phyloP scores from a whole-genome alignment of 2,329 filamentous ascomycete genomes.

The Huntiella bhutanensis region DNA sequence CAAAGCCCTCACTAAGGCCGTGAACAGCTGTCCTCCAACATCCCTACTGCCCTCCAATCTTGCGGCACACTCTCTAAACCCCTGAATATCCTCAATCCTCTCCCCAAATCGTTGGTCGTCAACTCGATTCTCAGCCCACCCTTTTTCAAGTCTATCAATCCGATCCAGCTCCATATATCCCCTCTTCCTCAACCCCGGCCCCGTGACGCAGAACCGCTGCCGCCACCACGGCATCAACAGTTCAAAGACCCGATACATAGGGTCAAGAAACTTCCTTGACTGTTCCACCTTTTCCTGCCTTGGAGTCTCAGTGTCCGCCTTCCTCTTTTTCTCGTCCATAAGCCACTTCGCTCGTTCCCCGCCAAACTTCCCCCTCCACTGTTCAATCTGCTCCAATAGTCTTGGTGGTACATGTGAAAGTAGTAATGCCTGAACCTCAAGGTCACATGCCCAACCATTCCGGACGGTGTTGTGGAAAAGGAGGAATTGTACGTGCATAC shows the following conservation, averaged over 20 bases:
- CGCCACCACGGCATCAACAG: slow-evolving; percentile 74
- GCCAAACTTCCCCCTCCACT: slow-evolving; percentile 52
- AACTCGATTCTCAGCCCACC: slow-evolving; percentile 42
- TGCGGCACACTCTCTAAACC: slow-evolving; percentile 51
- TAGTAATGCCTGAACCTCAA: slow-evolving; percentile 54
- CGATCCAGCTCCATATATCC: slow-evolving; percentile 69
- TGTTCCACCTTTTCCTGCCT: slow-evolving; percentile 48
- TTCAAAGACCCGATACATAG: slow-evolving; percentile 57
- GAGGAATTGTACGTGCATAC: slow-evolving; percentile 70
- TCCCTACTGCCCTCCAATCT: slow-evolving; percentile 67
- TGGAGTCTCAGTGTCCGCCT: slow-evolving; percentile 18
- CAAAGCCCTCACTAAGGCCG: slow-evolving; percentile 60
- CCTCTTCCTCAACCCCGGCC: slow-evolving; percentile 67
- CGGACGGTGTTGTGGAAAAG: slow-evolving; percentile 78
- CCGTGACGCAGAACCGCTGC: slow-evolving; percentile 57
- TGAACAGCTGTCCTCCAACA: slow-evolving; percentile 76
- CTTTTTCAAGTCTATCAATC: slow-evolving; percentile 54
- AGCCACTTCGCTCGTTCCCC: slow-evolving; percentile 21
- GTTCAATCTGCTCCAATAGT: slow-evolving; percentile 53
- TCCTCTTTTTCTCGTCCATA: slow-evolving; percentile 20
- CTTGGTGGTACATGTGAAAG: slow-evolving; percentile 51
- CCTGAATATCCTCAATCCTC: slow-evolving; percentile 43
- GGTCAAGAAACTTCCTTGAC: slow-evolving; percentile 44
- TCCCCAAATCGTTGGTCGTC: slow-evolving; percentile 57
- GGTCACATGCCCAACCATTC: slow-evolving; percentile 69